These are phyloP conservation scores for Starmerella potacharoeniae DNA, from an alignment of 805 yeast species.

Conservation along the genomic window DNA sequence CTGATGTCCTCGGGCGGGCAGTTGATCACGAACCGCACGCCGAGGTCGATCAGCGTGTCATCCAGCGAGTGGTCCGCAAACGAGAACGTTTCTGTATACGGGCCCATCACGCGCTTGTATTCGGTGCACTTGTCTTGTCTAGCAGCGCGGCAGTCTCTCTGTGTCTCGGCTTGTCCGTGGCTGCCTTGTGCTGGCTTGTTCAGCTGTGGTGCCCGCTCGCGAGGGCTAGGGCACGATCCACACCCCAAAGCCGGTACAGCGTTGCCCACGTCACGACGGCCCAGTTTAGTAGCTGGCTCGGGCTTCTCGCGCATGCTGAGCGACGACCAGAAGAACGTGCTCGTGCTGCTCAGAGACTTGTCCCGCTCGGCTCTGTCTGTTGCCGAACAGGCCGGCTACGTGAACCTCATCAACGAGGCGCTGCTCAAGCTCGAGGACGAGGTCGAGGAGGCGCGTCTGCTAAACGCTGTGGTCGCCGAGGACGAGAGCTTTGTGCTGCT, in stretches of 20 bases:
- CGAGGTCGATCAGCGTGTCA: conserved; percentile 42
- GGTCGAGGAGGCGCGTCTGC: conserved; percentile 10
- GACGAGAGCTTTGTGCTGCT: conserved; percentile 8
- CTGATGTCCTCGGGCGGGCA: conserved; percentile 86
- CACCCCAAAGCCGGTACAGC: neutral
- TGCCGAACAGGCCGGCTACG: conserved; percentile 5
- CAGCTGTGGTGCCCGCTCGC: neutral
- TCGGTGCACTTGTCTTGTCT: neutral
- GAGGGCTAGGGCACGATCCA: neutral
- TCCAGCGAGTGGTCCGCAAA: conserved; percentile 19
- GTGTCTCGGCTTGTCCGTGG: neutral
- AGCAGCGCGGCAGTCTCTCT: neutral
- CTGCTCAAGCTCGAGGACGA: conserved; percentile 14
- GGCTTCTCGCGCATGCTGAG: conserved; percentile 2
- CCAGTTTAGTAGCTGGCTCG: neutral
- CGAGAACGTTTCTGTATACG: conserved; percentile 5
- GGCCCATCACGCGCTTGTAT: neutral
- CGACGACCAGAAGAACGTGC: conserved; percentile 5
- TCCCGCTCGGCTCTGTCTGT: conserved; percentile 1
- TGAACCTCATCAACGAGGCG: conserved; percentile 6
- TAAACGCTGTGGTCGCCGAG: neutral
- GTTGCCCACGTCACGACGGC: neutral
- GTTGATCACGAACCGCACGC: conserved; percentile 82
- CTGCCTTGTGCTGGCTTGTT: neutral
- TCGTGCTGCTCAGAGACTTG: conserved; percentile 11